Percentiles rank a stretch among this genome's conserved stretches.
Conservation (phyloP, 495 filamentous ascomycete species). For the Ascobolus immersus region DNA sequence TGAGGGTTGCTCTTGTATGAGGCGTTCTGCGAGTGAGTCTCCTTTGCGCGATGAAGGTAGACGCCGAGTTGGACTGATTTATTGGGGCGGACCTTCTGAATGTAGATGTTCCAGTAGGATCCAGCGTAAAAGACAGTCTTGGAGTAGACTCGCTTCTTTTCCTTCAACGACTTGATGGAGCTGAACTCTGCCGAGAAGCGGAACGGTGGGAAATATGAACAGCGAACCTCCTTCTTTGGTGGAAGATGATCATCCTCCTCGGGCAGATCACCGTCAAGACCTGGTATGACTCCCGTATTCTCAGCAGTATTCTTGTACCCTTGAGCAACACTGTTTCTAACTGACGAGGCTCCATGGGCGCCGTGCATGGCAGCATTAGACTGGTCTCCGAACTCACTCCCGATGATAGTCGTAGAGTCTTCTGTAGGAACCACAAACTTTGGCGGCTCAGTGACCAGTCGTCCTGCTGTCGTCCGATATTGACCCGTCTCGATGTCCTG, state of each 20-base stretch:
- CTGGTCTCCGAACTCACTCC: constrained; percentile 24
- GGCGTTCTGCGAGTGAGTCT: constrained; percentile 10
- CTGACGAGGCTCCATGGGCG: no score
- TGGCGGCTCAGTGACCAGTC: no score
- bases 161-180: constrained; percentile 28
- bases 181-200: constrained; percentile 34
- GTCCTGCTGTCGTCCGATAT: no score
- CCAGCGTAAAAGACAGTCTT: constrained; percentile 39
- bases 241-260: no score
- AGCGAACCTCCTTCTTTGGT: constrained; percentile 18
- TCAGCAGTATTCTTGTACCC: no score
- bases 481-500: no score
- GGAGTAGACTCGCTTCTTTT: constrained; percentile 34
- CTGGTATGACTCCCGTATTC: no score
- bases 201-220: constrained; percentile 32
- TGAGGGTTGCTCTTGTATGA: background rate
- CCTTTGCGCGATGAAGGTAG: constrained; percentile 34
- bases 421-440: constrained; percentile 31
- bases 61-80: constrained; percentile 32
- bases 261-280: no score
- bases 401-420: constrained; percentile 33
- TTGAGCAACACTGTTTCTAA: no score
- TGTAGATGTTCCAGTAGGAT: constrained; percentile 35
- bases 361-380: constrained; percentile 13
- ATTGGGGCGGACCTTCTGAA: constrained; percentile 30